Percentiles rank a stretch among this genome's conserved stretches.
Evolutionary conservation across 148 eudicot species (phyloP).

Genomic region (Amaranthus hypochondriacus): DNA sequence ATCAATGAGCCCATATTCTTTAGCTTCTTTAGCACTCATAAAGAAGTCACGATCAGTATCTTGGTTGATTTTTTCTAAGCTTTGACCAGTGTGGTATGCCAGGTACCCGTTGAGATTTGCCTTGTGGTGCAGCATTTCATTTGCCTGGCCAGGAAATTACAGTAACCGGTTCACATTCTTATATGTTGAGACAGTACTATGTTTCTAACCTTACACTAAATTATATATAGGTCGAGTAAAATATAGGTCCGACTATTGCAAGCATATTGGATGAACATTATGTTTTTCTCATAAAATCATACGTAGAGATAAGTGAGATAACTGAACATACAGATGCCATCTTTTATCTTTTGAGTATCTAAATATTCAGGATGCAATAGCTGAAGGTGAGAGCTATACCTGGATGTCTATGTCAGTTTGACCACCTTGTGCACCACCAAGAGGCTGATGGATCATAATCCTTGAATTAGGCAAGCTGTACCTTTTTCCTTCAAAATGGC

Average conservation of each 20-base stretch:
- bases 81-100: slow-evolving; percentile 82
- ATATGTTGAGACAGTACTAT: background rate
- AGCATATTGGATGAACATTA: too few species aligned
- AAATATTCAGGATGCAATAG: background rate
- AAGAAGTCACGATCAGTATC: slow-evolving; percentile 85
- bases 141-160: slow-evolving; percentile 41
- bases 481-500: slow-evolving; percentile 60
- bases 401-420: slow-evolving; percentile 79
- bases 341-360: background rate
- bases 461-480: slow-evolving; percentile 92
- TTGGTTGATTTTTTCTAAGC: slow-evolving; percentile 66
- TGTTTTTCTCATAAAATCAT: background rate
- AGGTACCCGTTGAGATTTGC: slow-evolving; percentile 74
- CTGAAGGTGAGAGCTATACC: slow-evolving; percentile 33
- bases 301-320: background rate
- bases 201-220: background rate
- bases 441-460: slow-evolving; percentile 99
- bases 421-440: slow-evolving; percentile 89
- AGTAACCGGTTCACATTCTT: background rate
- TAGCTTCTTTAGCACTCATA: slow-evolving; percentile 96
- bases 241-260: too few species aligned
- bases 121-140: slow-evolving; percentile 93
- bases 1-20: slow-evolving; percentile 86
- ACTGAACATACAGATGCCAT: background rate
- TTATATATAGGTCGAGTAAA: too few species aligned